Evolutionary conservation across 2,329 filamentous ascomycete species (phyloP).

Genomic region (Xylaria sp.): DNA sequence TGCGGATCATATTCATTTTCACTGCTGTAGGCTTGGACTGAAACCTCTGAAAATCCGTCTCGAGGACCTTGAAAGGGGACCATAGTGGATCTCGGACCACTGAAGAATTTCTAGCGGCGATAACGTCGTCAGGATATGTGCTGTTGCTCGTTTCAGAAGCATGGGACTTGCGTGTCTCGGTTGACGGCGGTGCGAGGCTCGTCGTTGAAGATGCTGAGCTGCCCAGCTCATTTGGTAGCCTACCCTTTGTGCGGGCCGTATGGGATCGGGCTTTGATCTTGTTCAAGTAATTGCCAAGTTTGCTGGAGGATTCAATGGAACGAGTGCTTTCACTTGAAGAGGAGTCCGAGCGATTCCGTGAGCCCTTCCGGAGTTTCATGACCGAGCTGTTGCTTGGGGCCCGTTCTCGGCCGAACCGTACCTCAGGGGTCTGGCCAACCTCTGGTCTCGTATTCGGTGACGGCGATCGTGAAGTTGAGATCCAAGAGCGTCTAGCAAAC

Average conservation of each 20-base stretch:
- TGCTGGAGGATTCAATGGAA: conserved; percentile 52
- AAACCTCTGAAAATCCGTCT: conserved; percentile 66
- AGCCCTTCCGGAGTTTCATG: conserved; percentile 49
- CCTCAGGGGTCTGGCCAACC: conserved; percentile 40
- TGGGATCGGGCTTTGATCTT: conserved; percentile 63
- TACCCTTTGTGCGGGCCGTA: conserved; percentile 55
- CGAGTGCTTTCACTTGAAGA: conserved; percentile 48
- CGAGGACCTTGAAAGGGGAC: conserved; percentile 65
- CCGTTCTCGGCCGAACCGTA: conserved; percentile 41
- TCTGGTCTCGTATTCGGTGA: conserved; percentile 55
- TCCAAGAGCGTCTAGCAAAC: conserved; percentile 65
- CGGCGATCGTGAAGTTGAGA: conserved; percentile 60
- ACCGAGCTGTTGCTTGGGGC: conserved; percentile 48
- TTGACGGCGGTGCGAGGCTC: conserved; percentile 58
- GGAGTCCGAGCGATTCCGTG: conserved; percentile 49
- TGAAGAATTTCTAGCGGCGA: conserved; percentile 32
- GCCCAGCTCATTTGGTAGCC: conserved; percentile 47
- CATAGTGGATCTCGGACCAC: conserved; percentile 63
- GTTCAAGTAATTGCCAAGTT: conserved; percentile 57
- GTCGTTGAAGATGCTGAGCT: conserved; percentile 61
- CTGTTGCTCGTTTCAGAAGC: conserved; percentile 50
- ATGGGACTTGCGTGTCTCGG: conserved; percentile 50
- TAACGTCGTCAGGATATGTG: conserved; percentile 47
- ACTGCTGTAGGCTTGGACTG: conserved; percentile 76
- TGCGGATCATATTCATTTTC: conserved; percentile 80